These are phyloP conservation scores for Fusarium hostae DNA, from an alignment of 2,329 filamentous ascomycete genomes.

Conservation along the genomic window DNA sequence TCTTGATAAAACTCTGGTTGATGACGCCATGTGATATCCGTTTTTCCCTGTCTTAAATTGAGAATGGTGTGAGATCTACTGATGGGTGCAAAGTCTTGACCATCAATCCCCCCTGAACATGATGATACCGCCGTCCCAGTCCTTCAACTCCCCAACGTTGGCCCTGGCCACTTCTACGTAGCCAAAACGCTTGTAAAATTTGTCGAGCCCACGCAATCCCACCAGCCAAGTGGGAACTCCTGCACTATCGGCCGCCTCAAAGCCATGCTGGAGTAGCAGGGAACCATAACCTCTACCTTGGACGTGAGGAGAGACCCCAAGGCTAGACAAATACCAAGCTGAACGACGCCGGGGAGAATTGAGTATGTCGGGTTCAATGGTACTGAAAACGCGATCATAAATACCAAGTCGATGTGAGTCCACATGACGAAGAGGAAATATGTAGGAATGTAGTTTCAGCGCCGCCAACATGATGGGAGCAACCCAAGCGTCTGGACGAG, in stretches of 20 bases:
- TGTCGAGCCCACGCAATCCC: conserved; percentile 47
- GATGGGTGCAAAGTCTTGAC: neutral
- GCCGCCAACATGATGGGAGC: conserved; percentile 42
- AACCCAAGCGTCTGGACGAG: conserved; percentile 46
- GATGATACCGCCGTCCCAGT: conserved; percentile 51
- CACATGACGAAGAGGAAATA: conserved; percentile 41
- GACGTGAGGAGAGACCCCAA: conserved; percentile 47
- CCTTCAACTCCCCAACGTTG: conserved; percentile 50
- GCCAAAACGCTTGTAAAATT: conserved; percentile 49
- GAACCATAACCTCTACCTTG: conserved; percentile 50
- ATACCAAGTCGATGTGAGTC: conserved; percentile 34
- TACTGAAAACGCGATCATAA: conserved; percentile 44
- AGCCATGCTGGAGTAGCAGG: conserved; percentile 46
- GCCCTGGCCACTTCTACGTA: conserved; percentile 50
- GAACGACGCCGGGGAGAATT: conserved; percentile 44
- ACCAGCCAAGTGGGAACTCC: conserved; percentile 49
- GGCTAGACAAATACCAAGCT: conserved; percentile 51
- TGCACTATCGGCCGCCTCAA: conserved; percentile 45
- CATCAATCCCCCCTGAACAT: conserved; percentile 51
- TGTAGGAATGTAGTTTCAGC: conserved; percentile 39
- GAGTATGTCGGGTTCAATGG: conserved; percentile 43
- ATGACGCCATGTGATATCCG: neutral
- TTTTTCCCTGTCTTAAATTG: neutral
- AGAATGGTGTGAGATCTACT: neutral
- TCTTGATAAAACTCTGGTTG: neutral